Base-by-base conservation (phyloP, 345 rosid species). In the Capsella bursapastoris region DNA sequence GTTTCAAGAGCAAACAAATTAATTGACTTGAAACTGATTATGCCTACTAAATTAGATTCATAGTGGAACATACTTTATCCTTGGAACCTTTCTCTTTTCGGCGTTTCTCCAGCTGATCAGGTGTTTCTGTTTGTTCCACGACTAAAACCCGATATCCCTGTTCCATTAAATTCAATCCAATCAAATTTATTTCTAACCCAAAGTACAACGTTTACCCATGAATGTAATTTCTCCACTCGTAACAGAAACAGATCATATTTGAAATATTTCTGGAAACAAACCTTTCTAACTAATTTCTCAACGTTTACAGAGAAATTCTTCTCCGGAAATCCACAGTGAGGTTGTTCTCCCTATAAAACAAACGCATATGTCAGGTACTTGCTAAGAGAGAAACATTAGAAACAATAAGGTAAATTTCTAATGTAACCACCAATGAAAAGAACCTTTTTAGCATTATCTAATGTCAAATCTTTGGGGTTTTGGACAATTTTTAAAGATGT, bases 311-410 rank as follows among this genome's bases (percentile, higher is more conserved):
- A 85, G 80, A 90, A 95, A 83, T 92, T 95, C 76, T 69, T 90
- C 85, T 95, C 99, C 3, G 99, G 99, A 84, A 95, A 95, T 68
- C 99, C 99, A 87, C 99, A 95, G 72, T 95, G 99, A 57, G 99
- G 99, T 80, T 95, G 99, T 41, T 89, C 99, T 64, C 99, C 99
- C 99, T 95, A 57, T 22, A 62, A 61, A 80, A 57, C 38, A 57
- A 56, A 70, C 43, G 43, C 44, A 66, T 34, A 45, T 35, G 55
- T 78, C 67, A 78, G 45, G 57, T 16, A 43, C 29, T 50, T 64
- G 52, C 16, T n/a, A n/a, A 41, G n/a, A 43, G 63, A 44, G 12
- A 13, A 59, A 13, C 57, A 65, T 58, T 22, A 12, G 47, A 61
- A 61, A 60, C 50, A 60, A 43, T 8, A 49, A 6, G 48, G 31